phyloP scores from a whole-genome alignment of 768 basidiomycete genomes.

The Lactarius psammicola region DNA sequence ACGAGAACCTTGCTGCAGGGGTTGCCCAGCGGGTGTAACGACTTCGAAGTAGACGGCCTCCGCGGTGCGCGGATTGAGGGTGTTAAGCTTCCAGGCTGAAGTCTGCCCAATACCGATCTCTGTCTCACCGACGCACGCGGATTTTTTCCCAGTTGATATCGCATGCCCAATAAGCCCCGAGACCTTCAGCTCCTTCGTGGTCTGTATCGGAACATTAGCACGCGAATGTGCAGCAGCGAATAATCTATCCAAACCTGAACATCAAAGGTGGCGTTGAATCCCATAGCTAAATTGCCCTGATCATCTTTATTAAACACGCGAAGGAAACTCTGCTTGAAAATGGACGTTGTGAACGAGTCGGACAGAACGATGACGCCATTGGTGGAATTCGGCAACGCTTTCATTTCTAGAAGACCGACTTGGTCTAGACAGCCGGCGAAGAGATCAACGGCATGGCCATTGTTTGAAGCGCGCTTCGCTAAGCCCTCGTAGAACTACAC shows the following conservation, averaged over 20 bases:
- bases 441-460: slow-evolving; percentile 92
- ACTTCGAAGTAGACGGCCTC: slow-evolving; percentile 97
- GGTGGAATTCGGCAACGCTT: slow-evolving; percentile 89
- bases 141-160: slow-evolving; percentile 96
- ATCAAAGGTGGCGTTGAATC: slow-evolving; percentile 98
- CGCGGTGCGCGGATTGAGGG: slow-evolving; percentile 82
- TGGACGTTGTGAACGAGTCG: slow-evolving; percentile 95
- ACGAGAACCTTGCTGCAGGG: slow-evolving; percentile 82
- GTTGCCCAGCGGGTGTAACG: slow-evolving; percentile 94
- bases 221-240: not conserved
- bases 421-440: slow-evolving; percentile 98
- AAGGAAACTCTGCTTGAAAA: slow-evolving; percentile 98
- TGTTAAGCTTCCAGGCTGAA: slow-evolving; percentile 97
- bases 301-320: slow-evolving; percentile 91
- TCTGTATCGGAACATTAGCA: slow-evolving; percentile 46
- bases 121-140: slow-evolving; percentile 94
- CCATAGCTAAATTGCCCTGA: slow-evolving; percentile 91
- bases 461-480: slow-evolving; percentile 88
- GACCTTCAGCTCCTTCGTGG: slow-evolving; percentile 97
- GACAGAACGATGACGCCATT: slow-evolving; percentile 96
- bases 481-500: slow-evolving; percentile 91
- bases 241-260: slow-evolving; percentile 63
- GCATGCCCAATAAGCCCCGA: slow-evolving; percentile 97
- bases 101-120: slow-evolving; percentile 99
- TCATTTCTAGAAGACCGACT: slow-evolving; percentile 97